Evolutionary conservation across 2,329 filamentous ascomycete species (phyloP).

Genomic region (Phialophora tarda): DNA sequence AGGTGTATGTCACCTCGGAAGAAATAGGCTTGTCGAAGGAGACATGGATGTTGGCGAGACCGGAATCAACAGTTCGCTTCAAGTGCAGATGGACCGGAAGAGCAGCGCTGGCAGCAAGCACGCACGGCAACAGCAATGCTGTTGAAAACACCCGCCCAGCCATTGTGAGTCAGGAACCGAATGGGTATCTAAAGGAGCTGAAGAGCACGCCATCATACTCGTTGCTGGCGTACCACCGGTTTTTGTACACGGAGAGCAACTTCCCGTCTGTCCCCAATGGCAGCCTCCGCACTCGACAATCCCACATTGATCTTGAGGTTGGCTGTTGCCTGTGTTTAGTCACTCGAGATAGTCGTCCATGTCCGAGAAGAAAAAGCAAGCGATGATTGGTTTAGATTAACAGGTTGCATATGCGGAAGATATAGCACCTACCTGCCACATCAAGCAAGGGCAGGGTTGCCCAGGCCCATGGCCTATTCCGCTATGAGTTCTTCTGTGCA

Average conservation of each 20-base stretch:
- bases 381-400: constrained; percentile 25
- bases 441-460: not conserved
- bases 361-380: constrained; percentile 18
- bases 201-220: not conserved
- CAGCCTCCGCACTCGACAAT: not conserved
- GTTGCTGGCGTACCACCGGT: not conserved
- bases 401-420: constrained; percentile 20
- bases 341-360: constrained; percentile 17
- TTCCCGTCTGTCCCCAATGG: not conserved
- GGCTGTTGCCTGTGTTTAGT: constrained; percentile 5
- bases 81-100: constrained; percentile 28
- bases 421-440: constrained; percentile 5
- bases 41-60: constrained; percentile 30
- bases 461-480: not conserved
- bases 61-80: constrained; percentile 28
- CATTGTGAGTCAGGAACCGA: constrained; percentile 8
- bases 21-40: constrained; percentile 17
- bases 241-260: constrained; percentile 14
- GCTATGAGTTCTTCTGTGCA: not conserved
- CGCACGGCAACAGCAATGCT: constrained; percentile 20
- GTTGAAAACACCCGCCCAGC: constrained; percentile 8
- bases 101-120: constrained; percentile 14
- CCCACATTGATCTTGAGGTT: not conserved
- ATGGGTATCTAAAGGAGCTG: not conserved
- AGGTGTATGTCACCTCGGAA: constrained; percentile 26